Conservation (phyloP, 768 basidiomycete genomes). For the Trichaptum fuscoviolaceum region DNA sequence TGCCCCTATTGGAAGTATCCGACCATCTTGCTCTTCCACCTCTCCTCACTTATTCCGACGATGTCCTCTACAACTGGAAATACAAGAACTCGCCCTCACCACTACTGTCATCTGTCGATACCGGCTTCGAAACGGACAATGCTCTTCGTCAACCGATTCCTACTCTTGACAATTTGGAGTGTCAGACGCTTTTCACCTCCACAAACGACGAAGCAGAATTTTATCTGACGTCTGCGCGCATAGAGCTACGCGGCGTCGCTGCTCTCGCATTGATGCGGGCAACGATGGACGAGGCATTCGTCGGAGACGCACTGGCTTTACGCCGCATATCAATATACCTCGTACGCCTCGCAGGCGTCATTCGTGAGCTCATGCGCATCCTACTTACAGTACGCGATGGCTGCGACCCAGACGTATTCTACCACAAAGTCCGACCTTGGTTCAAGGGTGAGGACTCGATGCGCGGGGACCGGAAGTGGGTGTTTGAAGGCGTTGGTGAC, state of each 20-base stretch:
- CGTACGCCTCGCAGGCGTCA: conserved; percentile 51
- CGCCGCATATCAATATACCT: conserved; percentile 57
- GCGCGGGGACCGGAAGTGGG: conserved; percentile 24
- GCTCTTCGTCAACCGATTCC: conserved; percentile 19
- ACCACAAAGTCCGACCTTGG: conserved; percentile 56
- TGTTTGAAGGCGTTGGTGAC: conserved; percentile 41
- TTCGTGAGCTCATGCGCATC: conserved; percentile 56
- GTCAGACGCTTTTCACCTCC: conserved; percentile 68
- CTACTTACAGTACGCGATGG: conserved; percentile 61
- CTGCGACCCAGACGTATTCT: conserved; percentile 66
- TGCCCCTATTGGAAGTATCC: conserved; percentile 73
- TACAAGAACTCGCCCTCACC: conserved; percentile 18
- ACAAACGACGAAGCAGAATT: conserved; percentile 82
- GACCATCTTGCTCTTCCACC: conserved; percentile 75
- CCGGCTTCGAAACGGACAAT: conserved; percentile 1
- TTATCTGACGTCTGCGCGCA: conserved; percentile 78
- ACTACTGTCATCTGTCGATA: not conserved
- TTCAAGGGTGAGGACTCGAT: conserved; percentile 49
- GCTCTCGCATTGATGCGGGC: conserved; percentile 82
- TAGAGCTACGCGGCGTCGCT: conserved; percentile 81
- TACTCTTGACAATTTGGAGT: conserved; percentile 54
- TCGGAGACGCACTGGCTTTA: conserved; percentile 47
- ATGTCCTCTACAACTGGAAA: conserved; percentile 84
- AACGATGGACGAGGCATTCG: conserved; percentile 85
- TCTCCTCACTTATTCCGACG: conserved; percentile 85